Conservation (phyloP, 1,284 basidiomycete species). For the Puccinia novopanici region DNA sequence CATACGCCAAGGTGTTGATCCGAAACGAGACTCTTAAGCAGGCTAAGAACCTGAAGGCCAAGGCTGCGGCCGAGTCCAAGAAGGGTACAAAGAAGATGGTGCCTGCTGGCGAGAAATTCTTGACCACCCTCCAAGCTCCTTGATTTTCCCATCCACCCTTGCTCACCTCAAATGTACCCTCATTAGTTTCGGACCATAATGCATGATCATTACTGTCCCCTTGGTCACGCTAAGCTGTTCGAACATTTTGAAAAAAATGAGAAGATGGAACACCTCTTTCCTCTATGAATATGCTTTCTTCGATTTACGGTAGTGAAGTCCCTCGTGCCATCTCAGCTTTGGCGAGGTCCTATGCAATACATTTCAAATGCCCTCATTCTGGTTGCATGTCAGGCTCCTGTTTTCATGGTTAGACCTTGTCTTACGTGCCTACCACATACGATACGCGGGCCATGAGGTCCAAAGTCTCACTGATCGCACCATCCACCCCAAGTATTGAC, state of each 20-base stretch:
- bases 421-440: too few species aligned
- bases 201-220: background rate
- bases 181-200: background rate
- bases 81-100: slow-evolving; percentile 43
- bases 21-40: slow-evolving; percentile 33
- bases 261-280: background rate
- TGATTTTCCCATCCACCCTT: background rate
- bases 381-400: background rate
- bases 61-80: slow-evolving; percentile 29
- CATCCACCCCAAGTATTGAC: too few species aligned
- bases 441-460: too few species aligned
- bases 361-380: background rate
- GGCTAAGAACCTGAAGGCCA: slow-evolving; percentile 32
- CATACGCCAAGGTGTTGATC: slow-evolving; percentile 75
- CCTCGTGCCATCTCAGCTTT: background rate
- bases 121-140: slow-evolving; percentile 41
- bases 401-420: too few species aligned
- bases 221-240: background rate
- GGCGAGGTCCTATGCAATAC: background rate
- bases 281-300: background rate
- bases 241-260: background rate
- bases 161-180: background rate
- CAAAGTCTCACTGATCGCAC: too few species aligned
- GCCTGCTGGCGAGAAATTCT: slow-evolving; percentile 44
- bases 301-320: background rate